Evolutionary conservation across 768 basidiomycete species (phyloP), one percentile per base, ranked within the genome.

Genomic region (Tulasnella sp.): DNA sequence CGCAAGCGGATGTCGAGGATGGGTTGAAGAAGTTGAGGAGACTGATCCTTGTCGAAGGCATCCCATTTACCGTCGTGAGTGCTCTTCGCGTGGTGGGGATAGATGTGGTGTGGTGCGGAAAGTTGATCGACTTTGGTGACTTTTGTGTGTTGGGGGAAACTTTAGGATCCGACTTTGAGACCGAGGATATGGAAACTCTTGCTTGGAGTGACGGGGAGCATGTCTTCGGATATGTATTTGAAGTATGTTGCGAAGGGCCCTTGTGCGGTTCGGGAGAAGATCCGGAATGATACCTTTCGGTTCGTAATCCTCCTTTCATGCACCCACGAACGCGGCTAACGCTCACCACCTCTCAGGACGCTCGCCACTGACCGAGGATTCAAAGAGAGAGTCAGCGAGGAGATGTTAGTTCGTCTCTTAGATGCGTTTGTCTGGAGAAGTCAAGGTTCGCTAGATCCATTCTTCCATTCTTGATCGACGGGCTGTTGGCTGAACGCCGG

Each of bases 341-440:
- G n/a, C n/a, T n/a, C n/a, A n/a, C n/a, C n/a, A n/a, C n/a, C n/a
- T n/a, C n/a, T 38, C 79, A 93, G 93, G 76, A 99, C 97, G 19
- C 84, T 99, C 31, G 96, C 97, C 1, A 99, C 97, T 0, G 97
- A 99, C 83, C 90, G 91, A 80, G 94, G 93, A n/a, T 99, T 99
- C 85, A 97, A 97, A 83, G 94, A 96, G 81, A 91, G 93, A 75
- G 97, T 99, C 17, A 90, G 93, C 38, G 97, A 99, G 84, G 96
- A 97, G 80, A 96, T 96, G 94, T 88, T 99, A 31, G 92, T 99
- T 78, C 90, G 97, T 58, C 84, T 98, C n/a, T 84, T 99, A 54
- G 97, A 99, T 81, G 97, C 97, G 1, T 99, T 98, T 83, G 96
- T 98, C 3, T 99, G 97, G 97, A 87, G 93, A 79, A 96, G 91